phyloP scores from a whole-genome alignment of 148 eudicot genomes.

The Oxyria digyna region DNA sequence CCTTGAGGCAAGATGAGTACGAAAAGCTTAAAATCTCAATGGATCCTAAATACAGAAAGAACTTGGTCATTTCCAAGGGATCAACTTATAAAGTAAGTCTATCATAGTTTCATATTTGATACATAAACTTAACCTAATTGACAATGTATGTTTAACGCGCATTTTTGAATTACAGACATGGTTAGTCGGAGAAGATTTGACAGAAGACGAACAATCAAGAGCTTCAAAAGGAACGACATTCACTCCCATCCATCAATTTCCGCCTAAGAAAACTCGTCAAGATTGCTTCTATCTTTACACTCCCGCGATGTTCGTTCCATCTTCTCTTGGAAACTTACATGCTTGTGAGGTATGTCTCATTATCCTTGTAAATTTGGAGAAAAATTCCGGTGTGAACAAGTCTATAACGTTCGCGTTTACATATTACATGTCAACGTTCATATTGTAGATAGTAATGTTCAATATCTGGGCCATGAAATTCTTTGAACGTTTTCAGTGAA shows the following conservation, averaged over 20 bases:
- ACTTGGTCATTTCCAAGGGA: constrained; percentile 23
- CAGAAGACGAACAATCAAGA: constrained; percentile 33
- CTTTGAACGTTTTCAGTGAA: too few relatives aligned
- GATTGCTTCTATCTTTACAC: constrained; percentile 39
- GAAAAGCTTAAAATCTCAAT: constrained; percentile 25
- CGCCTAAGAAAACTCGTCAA: constrained; percentile 23
- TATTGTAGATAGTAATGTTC: too few relatives aligned
- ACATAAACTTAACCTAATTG: too few relatives aligned
- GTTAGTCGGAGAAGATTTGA: constrained; percentile 61
- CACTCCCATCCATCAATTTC: constrained; percentile 49
- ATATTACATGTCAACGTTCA: too few relatives aligned
- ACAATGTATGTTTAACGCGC: not conserved
- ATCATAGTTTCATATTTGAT: not conserved
- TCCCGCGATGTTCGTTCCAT: constrained; percentile 50
- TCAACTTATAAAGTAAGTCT: constrained; percentile 22
- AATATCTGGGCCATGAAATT: too few relatives aligned
- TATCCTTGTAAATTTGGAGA: too few relatives aligned
- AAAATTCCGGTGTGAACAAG: too few relatives aligned
- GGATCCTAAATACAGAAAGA: constrained; percentile 11
- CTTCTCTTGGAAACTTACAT: constrained; percentile 44
- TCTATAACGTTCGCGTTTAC: too few relatives aligned
- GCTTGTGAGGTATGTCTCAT: constrained; percentile 53
- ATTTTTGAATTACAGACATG: constrained; percentile 28
- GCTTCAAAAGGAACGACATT: constrained; percentile 56
- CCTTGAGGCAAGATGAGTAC: constrained; percentile 21